These are phyloP conservation scores for Aphanomyces euteiches DNA, from an alignment of 352 stramenopile genomes.

Conservation along the genomic window DNA sequence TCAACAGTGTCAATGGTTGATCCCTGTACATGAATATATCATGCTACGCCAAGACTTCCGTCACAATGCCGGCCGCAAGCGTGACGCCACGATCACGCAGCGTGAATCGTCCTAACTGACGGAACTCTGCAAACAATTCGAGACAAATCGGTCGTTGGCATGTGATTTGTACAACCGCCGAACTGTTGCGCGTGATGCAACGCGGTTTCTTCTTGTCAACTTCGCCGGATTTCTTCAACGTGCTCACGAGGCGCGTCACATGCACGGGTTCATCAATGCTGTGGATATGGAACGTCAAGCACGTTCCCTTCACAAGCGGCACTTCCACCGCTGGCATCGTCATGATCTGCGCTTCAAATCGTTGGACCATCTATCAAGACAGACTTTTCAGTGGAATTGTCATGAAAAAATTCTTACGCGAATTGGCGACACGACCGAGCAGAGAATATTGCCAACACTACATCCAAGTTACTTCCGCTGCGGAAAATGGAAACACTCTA, in stretches of 20 bases:
- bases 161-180: conserved; percentile 80
- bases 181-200: conserved; percentile 81
- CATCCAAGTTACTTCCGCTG: not conserved
- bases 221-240: conserved; percentile 64
- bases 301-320: conserved; percentile 79
- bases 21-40: too few species aligned
- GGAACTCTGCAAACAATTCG: conserved; percentile 73
- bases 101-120: conserved; percentile 78
- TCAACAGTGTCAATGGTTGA: too few species aligned
- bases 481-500: conserved; percentile 26
- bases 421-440: conserved; percentile 73
- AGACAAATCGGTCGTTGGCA: conserved; percentile 70
- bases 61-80: conserved; percentile 81
- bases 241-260: conserved; percentile 73
- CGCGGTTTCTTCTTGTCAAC: conserved; percentile 79
- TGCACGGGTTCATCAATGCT: conserved; percentile 82
- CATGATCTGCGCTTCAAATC: conserved; percentile 88
- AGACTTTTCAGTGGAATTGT: not conserved
- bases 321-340: conserved; percentile 83
- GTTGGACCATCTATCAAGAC: conserved; percentile 41
- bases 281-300: conserved; percentile 82
- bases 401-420: conserved; percentile 27
- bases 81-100: conserved; percentile 77
- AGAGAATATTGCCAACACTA: conserved; percentile 73
- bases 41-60: conserved; percentile 62